A percentile compares a stretch with the other conserved stretches of the same genome.
Conservation (phyloP, 177 flowering plant genomes). For the Telopea speciosissima region DNA sequence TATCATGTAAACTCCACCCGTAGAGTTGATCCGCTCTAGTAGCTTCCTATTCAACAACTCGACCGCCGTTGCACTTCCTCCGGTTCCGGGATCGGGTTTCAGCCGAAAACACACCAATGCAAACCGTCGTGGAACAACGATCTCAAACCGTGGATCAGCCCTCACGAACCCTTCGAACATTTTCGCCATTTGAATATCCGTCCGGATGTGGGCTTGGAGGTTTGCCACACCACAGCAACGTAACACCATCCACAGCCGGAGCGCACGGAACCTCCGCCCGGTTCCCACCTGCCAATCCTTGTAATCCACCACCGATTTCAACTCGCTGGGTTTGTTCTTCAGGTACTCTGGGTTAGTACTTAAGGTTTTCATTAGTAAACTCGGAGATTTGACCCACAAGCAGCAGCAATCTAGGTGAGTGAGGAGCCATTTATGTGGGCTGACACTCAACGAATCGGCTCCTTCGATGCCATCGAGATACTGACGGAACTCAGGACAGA, state of each 20-base stretch:
- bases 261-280: conserved; percentile 38
- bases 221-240: conserved; percentile 41
- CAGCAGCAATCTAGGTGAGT: no score
- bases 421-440: no score
- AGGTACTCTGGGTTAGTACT: conserved; percentile 44
- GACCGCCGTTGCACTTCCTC: background rate
- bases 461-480: conserved; percentile 41
- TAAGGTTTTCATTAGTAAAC: conserved; percentile 19
- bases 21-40: conserved; percentile 42
- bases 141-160: conserved; percentile 36
- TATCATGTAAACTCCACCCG: conserved; percentile 34
- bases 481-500: conserved; percentile 54
- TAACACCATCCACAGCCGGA: conserved; percentile 43
- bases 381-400: no score
- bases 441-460: no score
- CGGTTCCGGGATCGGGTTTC: conserved; percentile 6
- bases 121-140: conserved; percentile 39
- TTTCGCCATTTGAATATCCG: conserved; percentile 36
- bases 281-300: conserved; percentile 60
- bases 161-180: conserved; percentile 35
- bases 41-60: conserved; percentile 35
- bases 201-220: conserved; percentile 40
- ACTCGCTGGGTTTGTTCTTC: conserved; percentile 39
- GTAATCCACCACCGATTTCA: conserved; percentile 38
- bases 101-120: conserved; percentile 50